Percentiles rank a stretch among this genome's conserved stretches.
These are phyloP conservation scores for Thielaviopsis ethacetica DNA, from an alignment of 2,329 filamentous ascomycete genomes.

Conservation along the genomic window DNA sequence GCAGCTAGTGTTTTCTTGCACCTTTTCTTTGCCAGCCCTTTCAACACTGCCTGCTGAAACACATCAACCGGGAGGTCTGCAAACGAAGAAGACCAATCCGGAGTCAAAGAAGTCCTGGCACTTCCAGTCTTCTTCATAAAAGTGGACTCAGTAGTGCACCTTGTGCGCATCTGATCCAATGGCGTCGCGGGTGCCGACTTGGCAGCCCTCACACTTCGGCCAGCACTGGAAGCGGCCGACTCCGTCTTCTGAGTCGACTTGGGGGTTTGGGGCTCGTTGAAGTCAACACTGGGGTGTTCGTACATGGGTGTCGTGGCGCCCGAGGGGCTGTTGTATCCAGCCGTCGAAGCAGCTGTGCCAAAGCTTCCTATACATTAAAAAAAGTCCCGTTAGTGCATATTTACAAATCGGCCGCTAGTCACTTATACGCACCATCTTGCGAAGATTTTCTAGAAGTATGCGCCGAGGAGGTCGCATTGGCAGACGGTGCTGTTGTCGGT, in stretches of 20 bases:
- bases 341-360: neutral
- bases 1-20: neutral
- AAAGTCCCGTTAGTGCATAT: neutral
- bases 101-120: neutral
- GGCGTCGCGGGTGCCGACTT: neutral
- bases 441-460: neutral
- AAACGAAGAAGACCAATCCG: neutral
- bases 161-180: neutral
- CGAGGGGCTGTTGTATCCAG: neutral
- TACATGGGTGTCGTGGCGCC: slow-evolving; percentile 8
- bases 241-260: neutral
- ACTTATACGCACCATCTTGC: neutral
- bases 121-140: neutral
- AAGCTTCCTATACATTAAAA: neutral
- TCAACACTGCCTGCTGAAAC: neutral
- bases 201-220: neutral
- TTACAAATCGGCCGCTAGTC: neutral
- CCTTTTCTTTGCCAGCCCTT: neutral
- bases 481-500: neutral
- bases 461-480: neutral
- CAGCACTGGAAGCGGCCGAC: neutral
- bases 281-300: neutral
- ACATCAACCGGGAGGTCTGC: neutral
- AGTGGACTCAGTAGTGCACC: neutral
- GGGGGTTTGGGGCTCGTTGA: neutral